These are phyloP conservation scores for Tetrapisispora phaffii DNA, from an alignment of 805 yeast genomes.

Conservation along the genomic window DNA sequence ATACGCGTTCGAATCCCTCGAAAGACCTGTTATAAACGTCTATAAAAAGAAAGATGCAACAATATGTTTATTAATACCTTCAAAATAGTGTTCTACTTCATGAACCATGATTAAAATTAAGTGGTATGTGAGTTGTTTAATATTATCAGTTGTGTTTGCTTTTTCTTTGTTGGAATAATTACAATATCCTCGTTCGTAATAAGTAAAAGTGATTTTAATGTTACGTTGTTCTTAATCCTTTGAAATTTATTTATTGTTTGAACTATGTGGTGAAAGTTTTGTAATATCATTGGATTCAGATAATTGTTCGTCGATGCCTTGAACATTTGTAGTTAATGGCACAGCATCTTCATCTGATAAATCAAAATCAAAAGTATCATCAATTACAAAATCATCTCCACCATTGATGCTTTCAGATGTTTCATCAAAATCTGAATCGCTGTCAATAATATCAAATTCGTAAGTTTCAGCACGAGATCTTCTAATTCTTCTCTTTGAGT, in stretches of 20 bases:
- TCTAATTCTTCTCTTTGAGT: slow-evolving; percentile 35
- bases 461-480: slow-evolving; percentile 60
- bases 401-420: slow-evolving; percentile 17
- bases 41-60: neutral
- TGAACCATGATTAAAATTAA: neutral
- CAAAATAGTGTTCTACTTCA: neutral
- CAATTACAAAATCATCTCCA: slow-evolving; percentile 16
- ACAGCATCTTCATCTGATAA: slow-evolving; percentile 26
- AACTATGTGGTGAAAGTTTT: neutral
- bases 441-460: slow-evolving; percentile 70
- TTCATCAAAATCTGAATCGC: slow-evolving; percentile 38
- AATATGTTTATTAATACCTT: no score
- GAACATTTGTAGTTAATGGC: neutral
- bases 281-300: neutral
- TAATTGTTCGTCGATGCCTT: neutral
- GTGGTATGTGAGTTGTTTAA: neutral
- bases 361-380: slow-evolving; percentile 26
- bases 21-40: neutral
- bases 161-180: neutral
- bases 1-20: neutral
- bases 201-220: neutral
- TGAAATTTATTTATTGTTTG: neutral
- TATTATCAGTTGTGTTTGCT: no score
- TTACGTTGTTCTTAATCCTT: neutral
- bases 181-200: neutral